These are phyloP conservation scores for Cicer pinnatifidum DNA, from an alignment of 306 rosid genomes.

Conservation along the genomic window DNA sequence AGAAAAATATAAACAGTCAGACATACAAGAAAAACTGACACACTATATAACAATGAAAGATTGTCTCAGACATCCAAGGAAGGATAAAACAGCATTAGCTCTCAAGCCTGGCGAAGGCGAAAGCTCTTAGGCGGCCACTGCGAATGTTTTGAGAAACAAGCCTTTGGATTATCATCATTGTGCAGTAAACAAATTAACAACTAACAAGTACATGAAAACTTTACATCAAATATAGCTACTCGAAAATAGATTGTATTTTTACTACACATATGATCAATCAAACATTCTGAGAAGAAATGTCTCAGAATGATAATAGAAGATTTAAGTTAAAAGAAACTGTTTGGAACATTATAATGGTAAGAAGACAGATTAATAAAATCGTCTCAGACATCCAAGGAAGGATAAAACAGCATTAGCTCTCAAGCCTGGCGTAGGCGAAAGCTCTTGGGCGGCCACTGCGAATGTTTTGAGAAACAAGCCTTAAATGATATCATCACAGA, in stretches of 20 bases:
- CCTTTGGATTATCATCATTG: slow-evolving; percentile 46
- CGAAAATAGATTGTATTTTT: no score
- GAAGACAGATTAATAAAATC: no score
- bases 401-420: slow-evolving; percentile 50
- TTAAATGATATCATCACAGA: slow-evolving; percentile 59
- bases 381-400: slow-evolving; percentile 61
- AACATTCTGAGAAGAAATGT: no score
- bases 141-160: slow-evolving; percentile 59
- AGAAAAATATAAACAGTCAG: background rate
- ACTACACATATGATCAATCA: no score
- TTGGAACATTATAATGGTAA: no score
- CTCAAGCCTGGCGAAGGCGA: no score
- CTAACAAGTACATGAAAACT: no score
- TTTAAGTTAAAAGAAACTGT: no score
- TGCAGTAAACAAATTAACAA: background rate
- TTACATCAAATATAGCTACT: no score
- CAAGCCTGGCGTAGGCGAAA: slow-evolving; percentile 57
- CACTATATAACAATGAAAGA: no score
- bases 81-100: slow-evolving; percentile 49
- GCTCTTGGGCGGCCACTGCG: slow-evolving; percentile 57
- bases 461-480: slow-evolving; percentile 60
- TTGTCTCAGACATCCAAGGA: slow-evolving; percentile 57
- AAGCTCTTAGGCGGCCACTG: slow-evolving; percentile 59
- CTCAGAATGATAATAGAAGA: no score
- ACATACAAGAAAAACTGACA: background rate